These are phyloP conservation scores for Microbotryomycetes sp. DNA, from an alignment of 1,284 basidiomycete genomes.

Conservation along the genomic window DNA sequence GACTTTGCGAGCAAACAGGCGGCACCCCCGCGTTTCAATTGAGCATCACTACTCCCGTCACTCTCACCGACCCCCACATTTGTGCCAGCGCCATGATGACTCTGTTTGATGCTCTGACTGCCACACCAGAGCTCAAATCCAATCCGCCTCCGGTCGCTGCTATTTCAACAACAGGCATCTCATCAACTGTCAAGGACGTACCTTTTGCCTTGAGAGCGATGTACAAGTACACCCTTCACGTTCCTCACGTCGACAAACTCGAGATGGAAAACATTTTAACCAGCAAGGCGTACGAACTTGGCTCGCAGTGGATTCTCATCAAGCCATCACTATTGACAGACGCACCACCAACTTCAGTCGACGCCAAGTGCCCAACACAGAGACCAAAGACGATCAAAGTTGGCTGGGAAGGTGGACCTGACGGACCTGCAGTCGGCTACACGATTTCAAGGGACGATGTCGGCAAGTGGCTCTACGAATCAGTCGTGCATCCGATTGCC, in stretches of 20 bases:
- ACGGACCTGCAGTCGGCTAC: not conserved
- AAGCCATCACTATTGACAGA: not conserved
- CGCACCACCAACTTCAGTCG: not conserved
- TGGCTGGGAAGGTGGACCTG: not conserved
- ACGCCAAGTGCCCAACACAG: not conserved
- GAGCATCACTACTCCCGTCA: not conserved
- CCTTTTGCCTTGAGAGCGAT: not conserved
- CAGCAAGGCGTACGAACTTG: not conserved
- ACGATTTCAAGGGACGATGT: not conserved
- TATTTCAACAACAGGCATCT: slow-evolving; percentile 1
- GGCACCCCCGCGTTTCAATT: not conserved
- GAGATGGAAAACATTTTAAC: not conserved
- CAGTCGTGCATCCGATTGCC: not conserved
- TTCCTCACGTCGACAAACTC: not conserved
- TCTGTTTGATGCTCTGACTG: not conserved
- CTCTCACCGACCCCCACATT: not conserved
- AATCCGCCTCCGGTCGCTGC: not conserved
- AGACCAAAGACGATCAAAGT: not conserved
- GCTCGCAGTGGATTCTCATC: not conserved
- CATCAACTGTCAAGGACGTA: not conserved
- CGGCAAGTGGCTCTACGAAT: not conserved
- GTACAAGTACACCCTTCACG: not conserved
- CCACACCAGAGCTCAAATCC: not conserved
- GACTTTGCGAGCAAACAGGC: no score
- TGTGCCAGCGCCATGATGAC: not conserved